Base-by-base conservation (phyloP, 2,329 filamentous ascomycete species). In the Paecilomyces variotii region DNA sequence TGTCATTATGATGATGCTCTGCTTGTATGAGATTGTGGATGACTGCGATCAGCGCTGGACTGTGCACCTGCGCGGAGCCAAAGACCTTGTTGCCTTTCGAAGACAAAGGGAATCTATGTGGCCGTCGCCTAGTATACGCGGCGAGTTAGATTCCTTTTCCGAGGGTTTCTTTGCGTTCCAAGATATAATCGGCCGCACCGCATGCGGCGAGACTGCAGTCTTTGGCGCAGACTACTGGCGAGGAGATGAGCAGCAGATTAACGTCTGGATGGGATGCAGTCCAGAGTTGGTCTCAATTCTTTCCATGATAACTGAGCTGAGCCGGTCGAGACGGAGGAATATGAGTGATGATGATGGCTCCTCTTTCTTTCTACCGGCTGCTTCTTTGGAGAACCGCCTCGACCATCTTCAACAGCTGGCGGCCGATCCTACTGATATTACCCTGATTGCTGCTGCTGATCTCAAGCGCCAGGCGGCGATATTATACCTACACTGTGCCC, bases 151-250 rank as follows among this genome's bases (percentile, higher is more conserved):
- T 1, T 69, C 74, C 4, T 74, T 74, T 55, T 67, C 77, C 0
- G 79, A 81, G 60, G 71, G 74, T 1, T 81, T 80, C 61, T 81
- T 81, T 57, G 79, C 79, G 2, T 81, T 79, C 12, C 79, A 81
- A 59, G 79, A 81, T 59, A 77, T 80, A 14, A 80, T 81, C 61
- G 79, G 79, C 28, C 73, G 79, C 34, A 81, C 79, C 0, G 79
- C 79, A 0, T 81, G 79, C 56, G 79, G 77, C 2, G 76, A 79
- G 10, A 73, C 76, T 7, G 74, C 78, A 0, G 66, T 79, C 0
- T 81, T 81, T 53, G 78, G 77, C 1, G 70, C 68, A 30, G 78
- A 80, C 55, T 80, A 80, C 58, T 81, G 79, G 79, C 65, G 67
- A 26, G 66, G 71, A 4, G 65, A 71, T 35, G 71, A 74, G 35